A percentile compares a stretch with the other conserved stretches of the same genome.
Conservation (phyloP, 2,329 filamentous ascomycete species). For the Fusarium staphyleae region DNA sequence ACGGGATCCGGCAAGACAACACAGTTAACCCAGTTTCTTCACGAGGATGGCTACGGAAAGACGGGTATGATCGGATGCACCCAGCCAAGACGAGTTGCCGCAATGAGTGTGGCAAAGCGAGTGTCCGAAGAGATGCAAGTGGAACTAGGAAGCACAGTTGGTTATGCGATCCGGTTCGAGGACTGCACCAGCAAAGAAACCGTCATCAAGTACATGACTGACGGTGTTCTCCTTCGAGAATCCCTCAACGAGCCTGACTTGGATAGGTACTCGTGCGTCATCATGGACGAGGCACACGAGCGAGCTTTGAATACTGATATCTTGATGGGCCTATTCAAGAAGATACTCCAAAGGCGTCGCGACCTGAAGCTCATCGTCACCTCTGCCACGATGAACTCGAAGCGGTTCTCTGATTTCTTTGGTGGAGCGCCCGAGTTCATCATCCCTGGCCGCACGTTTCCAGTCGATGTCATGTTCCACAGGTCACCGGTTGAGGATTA, state of each 20-base stretch:
- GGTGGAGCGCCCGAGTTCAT: constrained; percentile 95
- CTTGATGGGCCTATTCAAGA: constrained; percentile 96
- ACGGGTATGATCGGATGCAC: constrained; percentile 94
- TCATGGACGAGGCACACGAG: constrained; percentile 99
- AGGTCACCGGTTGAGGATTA: constrained; percentile 96
- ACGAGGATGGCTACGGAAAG: constrained; percentile 92
- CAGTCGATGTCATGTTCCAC: constrained; percentile 95
- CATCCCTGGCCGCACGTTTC: constrained; percentile 95
- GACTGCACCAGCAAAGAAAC: constrained; percentile 97
- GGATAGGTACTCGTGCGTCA: constrained; percentile 96
- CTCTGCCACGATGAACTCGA: constrained; percentile 97
- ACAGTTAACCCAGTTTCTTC: constrained; percentile 92
- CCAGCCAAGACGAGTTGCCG: constrained; percentile 92
- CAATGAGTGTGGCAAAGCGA: constrained; percentile 98
- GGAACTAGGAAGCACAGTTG: constrained; percentile 83
- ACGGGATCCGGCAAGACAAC: constrained; percentile 98
- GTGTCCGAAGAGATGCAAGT: constrained; percentile 99
- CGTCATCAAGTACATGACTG: constrained; percentile 98
- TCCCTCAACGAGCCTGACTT: constrained; percentile 91
- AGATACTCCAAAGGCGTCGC: constrained; percentile 85
- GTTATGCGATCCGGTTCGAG: constrained; percentile 97
- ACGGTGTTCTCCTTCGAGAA: constrained; percentile 91
- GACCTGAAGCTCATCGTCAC: constrained; percentile 98
- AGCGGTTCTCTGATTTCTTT: constrained; percentile 94
- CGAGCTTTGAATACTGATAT: constrained; percentile 96